Evolutionary conservation across 495 filamentous ascomycete genomes (phyloP).

Genomic region (Daldinia decipiens): DNA sequence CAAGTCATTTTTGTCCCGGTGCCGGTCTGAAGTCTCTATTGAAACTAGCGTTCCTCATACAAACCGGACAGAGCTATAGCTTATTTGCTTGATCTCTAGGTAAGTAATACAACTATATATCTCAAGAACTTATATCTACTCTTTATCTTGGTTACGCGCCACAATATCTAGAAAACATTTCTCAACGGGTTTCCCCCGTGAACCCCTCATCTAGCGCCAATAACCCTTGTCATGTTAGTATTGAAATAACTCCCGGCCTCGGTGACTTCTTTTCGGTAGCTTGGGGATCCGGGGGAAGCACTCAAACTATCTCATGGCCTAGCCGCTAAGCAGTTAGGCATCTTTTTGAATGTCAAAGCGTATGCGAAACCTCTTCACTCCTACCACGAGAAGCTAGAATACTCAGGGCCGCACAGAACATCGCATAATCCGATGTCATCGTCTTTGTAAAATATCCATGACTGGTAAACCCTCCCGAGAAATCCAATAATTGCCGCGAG

Average conservation of each 20-base stretch:
- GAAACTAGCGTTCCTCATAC: not conserved
- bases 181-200: not conserved
- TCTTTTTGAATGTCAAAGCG: conserved; percentile 2
- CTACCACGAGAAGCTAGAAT: not conserved
- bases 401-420: not conserved
- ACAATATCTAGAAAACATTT: not conserved
- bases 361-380: not conserved
- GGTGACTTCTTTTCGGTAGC: not conserved
- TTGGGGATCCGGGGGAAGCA: not conserved
- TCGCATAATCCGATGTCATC: not conserved
- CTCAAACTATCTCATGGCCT: not conserved
- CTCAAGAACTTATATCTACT: no score
- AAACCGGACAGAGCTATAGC: not conserved
- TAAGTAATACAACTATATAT: no score
- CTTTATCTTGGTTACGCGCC: not conserved
- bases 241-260: not conserved
- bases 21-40: not conserved
- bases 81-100: not conserved
- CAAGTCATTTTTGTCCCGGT: not conserved
- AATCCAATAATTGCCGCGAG: not conserved
- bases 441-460: not conserved
- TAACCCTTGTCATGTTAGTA: not conserved
- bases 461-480: not conserved
- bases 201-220: not conserved
- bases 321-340: not conserved